Percentiles rank a stretch among this genome's conserved stretches.
phyloP scores from a whole-genome alignment of 441 rosid genomes.

The Flueggea neowawraea region DNA sequence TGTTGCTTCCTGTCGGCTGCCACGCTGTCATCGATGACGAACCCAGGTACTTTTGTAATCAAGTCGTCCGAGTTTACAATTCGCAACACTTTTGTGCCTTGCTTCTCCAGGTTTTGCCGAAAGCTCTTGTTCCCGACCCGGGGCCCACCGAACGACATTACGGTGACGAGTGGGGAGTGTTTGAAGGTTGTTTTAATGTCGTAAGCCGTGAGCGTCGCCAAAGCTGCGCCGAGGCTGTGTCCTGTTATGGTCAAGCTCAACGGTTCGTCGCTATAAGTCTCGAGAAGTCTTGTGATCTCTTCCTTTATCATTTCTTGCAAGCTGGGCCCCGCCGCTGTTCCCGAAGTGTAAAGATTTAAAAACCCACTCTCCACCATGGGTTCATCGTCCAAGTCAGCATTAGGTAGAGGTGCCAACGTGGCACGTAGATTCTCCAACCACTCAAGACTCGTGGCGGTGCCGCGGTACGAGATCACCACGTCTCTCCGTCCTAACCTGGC shows the following conservation, averaged over 20 bases:
- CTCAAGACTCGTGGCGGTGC: constrained; percentile 80
- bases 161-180: constrained; percentile 57
- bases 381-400: constrained; percentile 13
- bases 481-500: constrained; percentile 76
- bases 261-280: constrained; percentile 57
- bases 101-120: constrained; percentile 46
- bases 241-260: constrained; percentile 78
- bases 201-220: constrained; percentile 62
- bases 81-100: constrained; percentile 60
- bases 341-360: constrained; percentile 67
- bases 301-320: constrained; percentile 55
- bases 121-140: constrained; percentile 72
- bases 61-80: constrained; percentile 77
- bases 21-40: constrained; percentile 40
- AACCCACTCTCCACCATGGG: constrained; percentile 88
- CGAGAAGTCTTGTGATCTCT: constrained; percentile 52
- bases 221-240: constrained; percentile 66
- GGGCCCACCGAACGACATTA: constrained; percentile 82
- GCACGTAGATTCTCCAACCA: constrained; percentile 88
- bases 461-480: constrained; percentile 65
- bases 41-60: constrained; percentile 77
- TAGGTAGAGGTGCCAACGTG: constrained; percentile 44
- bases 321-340: constrained; percentile 31
- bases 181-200: constrained; percentile 56
- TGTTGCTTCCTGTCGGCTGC: no score